These are phyloP conservation scores for Aspergillus neoniger DNA, from an alignment of 2,329 filamentous ascomycete species.

Conservation along the genomic window DNA sequence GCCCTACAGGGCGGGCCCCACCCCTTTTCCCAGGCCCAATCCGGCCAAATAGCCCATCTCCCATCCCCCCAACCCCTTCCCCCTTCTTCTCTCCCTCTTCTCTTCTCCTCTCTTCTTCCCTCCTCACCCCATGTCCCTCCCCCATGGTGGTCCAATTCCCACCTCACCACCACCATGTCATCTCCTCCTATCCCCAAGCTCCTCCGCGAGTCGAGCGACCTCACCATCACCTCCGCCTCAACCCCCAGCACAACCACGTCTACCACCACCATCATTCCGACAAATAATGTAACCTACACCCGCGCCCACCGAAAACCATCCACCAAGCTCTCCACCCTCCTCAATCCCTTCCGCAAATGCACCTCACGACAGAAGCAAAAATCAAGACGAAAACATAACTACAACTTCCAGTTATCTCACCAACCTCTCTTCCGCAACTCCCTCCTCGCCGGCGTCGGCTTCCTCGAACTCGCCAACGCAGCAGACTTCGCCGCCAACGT, in stretches of 20 bases:
- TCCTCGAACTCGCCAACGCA: constrained; percentile 58
- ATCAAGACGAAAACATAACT: no score
- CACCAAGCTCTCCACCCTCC: constrained; percentile 10
- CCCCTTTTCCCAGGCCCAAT: neutral
- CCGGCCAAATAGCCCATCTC: constrained; percentile 3
- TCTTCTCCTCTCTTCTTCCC: neutral
- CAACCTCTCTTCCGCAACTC: constrained; percentile 38
- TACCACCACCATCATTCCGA: no score
- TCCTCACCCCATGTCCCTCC: constrained; percentile 1
- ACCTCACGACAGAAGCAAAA: constrained; percentile 3
- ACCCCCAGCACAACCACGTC: constrained; percentile 6
- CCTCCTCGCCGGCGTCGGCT: constrained; percentile 48
- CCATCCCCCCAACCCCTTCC: neutral
- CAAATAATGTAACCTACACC: constrained; percentile 12
- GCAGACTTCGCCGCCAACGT: constrained; percentile 61
- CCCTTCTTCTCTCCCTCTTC: neutral
- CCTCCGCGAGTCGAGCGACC: constrained; percentile 9
- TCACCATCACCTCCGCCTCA: constrained; percentile 13
- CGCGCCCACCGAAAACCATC: constrained; percentile 18
- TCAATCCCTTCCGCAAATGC: neutral
- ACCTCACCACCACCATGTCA: neutral
- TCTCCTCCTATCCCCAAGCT: neutral
- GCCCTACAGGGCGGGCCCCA: constrained; percentile 22
- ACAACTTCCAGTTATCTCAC: constrained; percentile 6
- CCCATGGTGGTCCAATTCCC: neutral